Base-by-base conservation (phyloP, 139 green algal species). In the Volvox africanus region DNA sequence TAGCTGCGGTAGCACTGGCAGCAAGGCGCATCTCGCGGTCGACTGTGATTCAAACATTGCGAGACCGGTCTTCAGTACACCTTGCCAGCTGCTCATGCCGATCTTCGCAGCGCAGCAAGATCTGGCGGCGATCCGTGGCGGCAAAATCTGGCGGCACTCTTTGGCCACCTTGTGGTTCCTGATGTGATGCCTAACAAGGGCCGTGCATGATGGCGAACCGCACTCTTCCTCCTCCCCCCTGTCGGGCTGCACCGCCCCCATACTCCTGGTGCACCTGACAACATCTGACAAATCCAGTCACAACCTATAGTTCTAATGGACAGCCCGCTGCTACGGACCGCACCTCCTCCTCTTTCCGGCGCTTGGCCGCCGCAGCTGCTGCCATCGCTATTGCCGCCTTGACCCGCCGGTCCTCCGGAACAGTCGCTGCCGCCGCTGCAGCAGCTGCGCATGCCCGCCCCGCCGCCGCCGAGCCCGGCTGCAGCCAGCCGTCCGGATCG, bases 401-500 rank as follows among this genome's bases (percentile, higher is more conserved):
- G 33, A 79, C 61, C 33, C 76, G 32, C 14, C 55, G 35, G 35
- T 91, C 33, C 33, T 71, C 61, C 87, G 44, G 9, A 55, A 55
- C 5, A 55, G 44, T 9, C 9, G 62, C 87, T 76, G 75, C 71
- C n/a, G 86, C 73, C 73, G 73, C 33, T 30, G 84, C 92, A 30
- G 82, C 76, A 13, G 82, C 90, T 3, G 87, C 81, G 24, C 88
- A 61, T 13, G 87, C 87, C 18, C 87, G 76, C 76, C 68, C 82
- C 32, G 95, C 95, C 36, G 93, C 95, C 19, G 80, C 83, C 21
- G 67, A 93, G 36, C 92, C 92, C 1, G 93, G 90, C 35, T 94
- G 80, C 90, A 96, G 96, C 93, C 96, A 97, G 1, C 95, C 95
- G 44, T 96, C 86, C 0, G 96, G 96, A 86, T 98, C 96, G 16